phyloP scores from a whole-genome alignment of 805 yeast species.

The Komagataella phaffii region DNA sequence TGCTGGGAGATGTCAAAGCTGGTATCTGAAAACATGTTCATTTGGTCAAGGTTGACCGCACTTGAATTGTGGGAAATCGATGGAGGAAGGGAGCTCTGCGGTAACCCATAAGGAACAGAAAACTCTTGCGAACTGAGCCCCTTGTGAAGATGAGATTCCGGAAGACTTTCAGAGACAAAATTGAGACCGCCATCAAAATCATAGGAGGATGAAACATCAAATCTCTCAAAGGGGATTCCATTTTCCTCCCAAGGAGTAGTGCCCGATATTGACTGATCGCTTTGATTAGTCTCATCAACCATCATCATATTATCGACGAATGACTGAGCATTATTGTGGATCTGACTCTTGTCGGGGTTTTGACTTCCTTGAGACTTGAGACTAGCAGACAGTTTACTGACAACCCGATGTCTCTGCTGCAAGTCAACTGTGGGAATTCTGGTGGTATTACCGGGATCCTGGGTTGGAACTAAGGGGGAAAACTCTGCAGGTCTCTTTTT shows the following conservation, averaged over 20 bases:
- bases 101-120: not conserved
- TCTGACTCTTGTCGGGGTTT: not conserved
- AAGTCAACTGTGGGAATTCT: not conserved
- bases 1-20: not conserved
- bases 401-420: not conserved
- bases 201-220: not conserved
- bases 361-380: not conserved
- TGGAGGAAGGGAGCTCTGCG: not conserved
- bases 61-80: not conserved
- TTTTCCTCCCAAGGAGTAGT: not conserved
- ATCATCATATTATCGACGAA: not conserved
- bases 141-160: not conserved
- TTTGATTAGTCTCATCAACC: not conserved
- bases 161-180: not conserved
- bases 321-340: not conserved
- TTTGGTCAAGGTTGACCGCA: not conserved
- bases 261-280: not conserved
- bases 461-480: slow-evolving; percentile 7
- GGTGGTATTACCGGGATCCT: slow-evolving; percentile 1
- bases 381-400: slow-evolving; percentile 1
- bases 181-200: not conserved
- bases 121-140: not conserved
- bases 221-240: not conserved
- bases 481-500: slow-evolving; percentile 13
- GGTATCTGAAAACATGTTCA: not conserved